Percentiles rank a stretch among this genome's conserved stretches.
These are phyloP conservation scores for Massarina eburnea DNA, from an alignment of 2,329 filamentous ascomycete species.

Conservation along the genomic window DNA sequence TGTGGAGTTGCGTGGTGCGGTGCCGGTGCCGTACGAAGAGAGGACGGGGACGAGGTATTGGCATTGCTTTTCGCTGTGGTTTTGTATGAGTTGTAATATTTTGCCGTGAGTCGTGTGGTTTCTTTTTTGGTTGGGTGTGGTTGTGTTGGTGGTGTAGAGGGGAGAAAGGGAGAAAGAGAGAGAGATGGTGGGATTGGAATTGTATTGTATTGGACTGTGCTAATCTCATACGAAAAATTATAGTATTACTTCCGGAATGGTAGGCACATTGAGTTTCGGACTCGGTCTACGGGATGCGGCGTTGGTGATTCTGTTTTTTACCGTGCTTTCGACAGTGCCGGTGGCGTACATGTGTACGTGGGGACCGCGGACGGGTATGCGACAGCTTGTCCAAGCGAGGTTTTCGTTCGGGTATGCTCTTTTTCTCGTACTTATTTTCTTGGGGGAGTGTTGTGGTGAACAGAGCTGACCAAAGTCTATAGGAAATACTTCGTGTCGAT, in stretches of 20 bases:
- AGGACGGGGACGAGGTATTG: slow-evolving; percentile 56
- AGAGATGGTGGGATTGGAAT: neutral
- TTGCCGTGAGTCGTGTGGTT: slow-evolving; percentile 52
- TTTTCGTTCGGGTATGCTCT: slow-evolving; percentile 59
- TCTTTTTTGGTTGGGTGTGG: neutral
- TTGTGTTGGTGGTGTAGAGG: no score
- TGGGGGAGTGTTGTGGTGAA: no score
- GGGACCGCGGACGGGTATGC: slow-evolving; percentile 64
- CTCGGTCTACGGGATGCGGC: slow-evolving; percentile 59
- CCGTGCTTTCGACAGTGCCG: slow-evolving; percentile 55
- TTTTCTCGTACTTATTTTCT: neutral
- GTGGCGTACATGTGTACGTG: slow-evolving; percentile 61
- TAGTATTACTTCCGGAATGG: slow-evolving; percentile 64
- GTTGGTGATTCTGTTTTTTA: slow-evolving; percentile 66
- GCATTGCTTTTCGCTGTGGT: slow-evolving; percentile 64
- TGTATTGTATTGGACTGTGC: neutral
- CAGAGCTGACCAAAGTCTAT: neutral
- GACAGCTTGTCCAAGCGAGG: slow-evolving; percentile 66
- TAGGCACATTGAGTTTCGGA: slow-evolving; percentile 58
- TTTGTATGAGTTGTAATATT: slow-evolving; percentile 59
- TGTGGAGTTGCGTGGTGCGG: slow-evolving; percentile 50
- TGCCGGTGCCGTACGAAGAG: slow-evolving; percentile 57
- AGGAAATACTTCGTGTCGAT: slow-evolving; percentile 58
- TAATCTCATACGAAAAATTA: neutral
- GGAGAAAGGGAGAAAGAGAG: no score